Percentiles rank a stretch among this genome's conserved stretches.
Evolutionary conservation across 371 early-diverging fungal species (phyloP).

Genomic region (Vairimorpha necatrix): DNA sequence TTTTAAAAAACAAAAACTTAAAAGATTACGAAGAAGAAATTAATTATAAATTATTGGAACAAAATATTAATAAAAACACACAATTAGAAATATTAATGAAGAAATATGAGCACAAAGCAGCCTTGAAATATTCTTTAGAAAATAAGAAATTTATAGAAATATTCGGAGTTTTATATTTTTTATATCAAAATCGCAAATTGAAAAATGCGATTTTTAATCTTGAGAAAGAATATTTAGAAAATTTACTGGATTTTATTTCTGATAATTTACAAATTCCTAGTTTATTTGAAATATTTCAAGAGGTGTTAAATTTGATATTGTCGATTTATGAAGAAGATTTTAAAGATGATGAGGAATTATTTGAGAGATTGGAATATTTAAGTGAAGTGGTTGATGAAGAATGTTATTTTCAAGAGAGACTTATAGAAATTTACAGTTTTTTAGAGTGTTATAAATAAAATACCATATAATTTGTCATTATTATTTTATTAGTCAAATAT

Average conservation of each 20-base stretch:
- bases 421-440: constrained; percentile 38
- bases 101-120: constrained; percentile 37
- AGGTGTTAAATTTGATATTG: constrained; percentile 26
- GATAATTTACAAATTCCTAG: constrained; percentile 43
- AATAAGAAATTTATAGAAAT: constrained; percentile 25
- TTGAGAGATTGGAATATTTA: constrained; percentile 14
- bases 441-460: constrained; percentile 36
- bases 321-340: constrained; percentile 38
- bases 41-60: constrained; percentile 23
- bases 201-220: constrained; percentile 29
- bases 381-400: constrained; percentile 40
- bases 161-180: constrained; percentile 43
- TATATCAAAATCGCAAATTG: constrained; percentile 30
- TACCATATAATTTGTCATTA: background rate
- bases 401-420: constrained; percentile 39
- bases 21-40: constrained; percentile 43
- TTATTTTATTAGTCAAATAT: background rate
- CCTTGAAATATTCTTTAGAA: constrained; percentile 18
- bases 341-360: constrained; percentile 14
- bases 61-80: background rate
- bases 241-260: constrained; percentile 37
- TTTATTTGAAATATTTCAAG: constrained; percentile 37
- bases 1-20: background rate
- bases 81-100: constrained; percentile 38
- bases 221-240: constrained; percentile 17